Conservation (phyloP, 805 yeast species). For the Lipomyces sp. region DNA sequence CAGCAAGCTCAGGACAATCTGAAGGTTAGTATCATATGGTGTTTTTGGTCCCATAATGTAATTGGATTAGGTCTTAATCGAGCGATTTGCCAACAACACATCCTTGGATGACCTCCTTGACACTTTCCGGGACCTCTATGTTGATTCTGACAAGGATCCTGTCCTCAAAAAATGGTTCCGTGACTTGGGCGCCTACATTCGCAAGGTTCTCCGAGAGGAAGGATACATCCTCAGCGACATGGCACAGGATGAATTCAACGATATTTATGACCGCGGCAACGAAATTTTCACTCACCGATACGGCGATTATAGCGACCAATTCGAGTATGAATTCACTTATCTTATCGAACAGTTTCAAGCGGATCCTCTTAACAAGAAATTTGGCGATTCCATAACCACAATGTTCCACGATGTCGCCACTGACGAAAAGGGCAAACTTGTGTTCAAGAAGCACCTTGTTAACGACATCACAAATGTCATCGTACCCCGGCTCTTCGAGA, state of each 20-base stretch:
- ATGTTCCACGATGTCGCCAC: slow-evolving; percentile 26
- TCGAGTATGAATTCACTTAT: slow-evolving; percentile 22
- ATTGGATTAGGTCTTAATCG: slow-evolving; percentile 21
- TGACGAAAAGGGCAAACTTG: slow-evolving; percentile 14
- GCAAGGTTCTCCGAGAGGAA: slow-evolving; percentile 24
- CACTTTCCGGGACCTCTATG: slow-evolving; percentile 24
- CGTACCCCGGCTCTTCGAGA: slow-evolving; percentile 26
- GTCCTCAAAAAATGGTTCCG: slow-evolving; percentile 31
- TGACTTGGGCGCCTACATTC: slow-evolving; percentile 22
- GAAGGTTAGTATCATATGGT: not conserved
- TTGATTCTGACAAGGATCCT: slow-evolving; percentile 32
- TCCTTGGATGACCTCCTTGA: slow-evolving; percentile 24
- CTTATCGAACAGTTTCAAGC: slow-evolving; percentile 21
- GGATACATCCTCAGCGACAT: slow-evolving; percentile 30
- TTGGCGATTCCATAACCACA: slow-evolving; percentile 18
- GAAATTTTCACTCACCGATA: slow-evolving; percentile 22
- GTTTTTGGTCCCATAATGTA: not conserved
- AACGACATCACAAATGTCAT: slow-evolving; percentile 29
- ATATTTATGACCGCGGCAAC: slow-evolving; percentile 27
- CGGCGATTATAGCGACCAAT: slow-evolving; percentile 22
- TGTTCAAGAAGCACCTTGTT: slow-evolving; percentile 18
- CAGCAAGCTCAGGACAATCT: slow-evolving; percentile 24
- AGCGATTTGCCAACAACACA: slow-evolving; percentile 35
- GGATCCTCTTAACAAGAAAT: slow-evolving; percentile 28
- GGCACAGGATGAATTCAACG: slow-evolving; percentile 23